Evolutionary conservation across 169 alveolate species (phyloP).

Genomic region (Plasmodium relictum): DNA sequence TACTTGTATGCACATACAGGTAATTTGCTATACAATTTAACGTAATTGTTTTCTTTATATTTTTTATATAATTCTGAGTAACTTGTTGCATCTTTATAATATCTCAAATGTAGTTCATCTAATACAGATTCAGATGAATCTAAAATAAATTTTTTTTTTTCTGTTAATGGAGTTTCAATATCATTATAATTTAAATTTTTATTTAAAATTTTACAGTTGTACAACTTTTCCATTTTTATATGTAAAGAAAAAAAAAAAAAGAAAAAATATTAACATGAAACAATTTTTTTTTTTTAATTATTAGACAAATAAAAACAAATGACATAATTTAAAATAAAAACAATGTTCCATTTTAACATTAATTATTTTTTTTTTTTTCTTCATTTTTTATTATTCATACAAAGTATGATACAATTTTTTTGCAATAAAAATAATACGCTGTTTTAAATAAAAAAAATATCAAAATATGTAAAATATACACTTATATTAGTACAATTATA

Average conservation of each 20-base stretch:
- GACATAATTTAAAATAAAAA: too few relatives aligned
- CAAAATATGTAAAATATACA: too few relatives aligned
- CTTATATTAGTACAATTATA: too few relatives aligned
- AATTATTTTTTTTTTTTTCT: too few relatives aligned
- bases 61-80: constrained; percentile 55
- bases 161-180: background rate
- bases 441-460: too few relatives aligned
- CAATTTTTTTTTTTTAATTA: background rate
- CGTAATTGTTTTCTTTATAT: constrained; percentile 40
- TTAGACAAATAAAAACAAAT: background rate
- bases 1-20: constrained; percentile 67
- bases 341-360: too few relatives aligned
- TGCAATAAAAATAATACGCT: too few relatives aligned
- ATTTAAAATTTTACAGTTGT: constrained; percentile 37
- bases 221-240: constrained; percentile 30
- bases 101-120: background rate
- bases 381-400: too few relatives aligned
- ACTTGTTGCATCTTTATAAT: background rate
- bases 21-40: constrained; percentile 24
- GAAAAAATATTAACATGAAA: too few relatives aligned
- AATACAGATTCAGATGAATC: background rate
- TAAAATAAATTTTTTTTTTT: background rate
- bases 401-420: too few relatives aligned
- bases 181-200: background rate
- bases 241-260: too few relatives aligned